phyloP scores from a whole-genome alignment of 768 basidiomycete species.

The Kwoniella dejecticola region DNA sequence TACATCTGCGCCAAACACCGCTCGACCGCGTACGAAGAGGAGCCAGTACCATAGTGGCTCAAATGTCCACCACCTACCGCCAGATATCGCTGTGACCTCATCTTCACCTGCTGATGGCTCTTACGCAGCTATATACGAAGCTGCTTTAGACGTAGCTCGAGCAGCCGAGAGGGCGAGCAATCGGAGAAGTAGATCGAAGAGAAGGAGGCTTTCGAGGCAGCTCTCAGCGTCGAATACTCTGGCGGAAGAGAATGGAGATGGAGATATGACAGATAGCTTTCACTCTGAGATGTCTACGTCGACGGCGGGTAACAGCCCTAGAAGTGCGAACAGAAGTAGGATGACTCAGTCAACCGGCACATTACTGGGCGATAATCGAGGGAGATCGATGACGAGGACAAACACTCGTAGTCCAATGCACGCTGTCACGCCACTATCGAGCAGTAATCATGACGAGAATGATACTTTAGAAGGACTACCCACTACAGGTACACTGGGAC shows the following conservation, averaged over 20 bases:
- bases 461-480: constrained; percentile 29
- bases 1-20: constrained; percentile 4
- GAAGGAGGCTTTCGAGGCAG: constrained; percentile 22
- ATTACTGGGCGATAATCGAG: constrained; percentile 20
- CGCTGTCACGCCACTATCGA: not conserved
- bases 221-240: not conserved
- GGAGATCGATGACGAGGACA: constrained; percentile 25
- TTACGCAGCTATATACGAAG: constrained; percentile 49
- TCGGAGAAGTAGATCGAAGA: constrained; percentile 27
- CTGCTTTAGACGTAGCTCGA: constrained; percentile 51
- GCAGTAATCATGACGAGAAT: not conserved
- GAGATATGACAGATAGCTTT: constrained; percentile 71
- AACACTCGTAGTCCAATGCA: constrained; percentile 1
- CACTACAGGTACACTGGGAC: constrained; percentile 16
- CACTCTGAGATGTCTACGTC: constrained; percentile 64
- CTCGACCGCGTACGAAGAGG: constrained; percentile 8
- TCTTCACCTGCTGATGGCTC: constrained; percentile 24
- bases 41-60: not conserved
- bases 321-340: constrained; percentile 1
- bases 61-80: constrained; percentile 4
- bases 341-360: constrained; percentile 26
- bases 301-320: constrained; percentile 30
- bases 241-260: constrained; percentile 58
- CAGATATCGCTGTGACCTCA: constrained; percentile 20
- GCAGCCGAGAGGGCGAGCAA: constrained; percentile 47